These are phyloP conservation scores for Acacia pycnantha DNA, from an alignment of 331 rosid genomes.

Conservation along the genomic window DNA sequence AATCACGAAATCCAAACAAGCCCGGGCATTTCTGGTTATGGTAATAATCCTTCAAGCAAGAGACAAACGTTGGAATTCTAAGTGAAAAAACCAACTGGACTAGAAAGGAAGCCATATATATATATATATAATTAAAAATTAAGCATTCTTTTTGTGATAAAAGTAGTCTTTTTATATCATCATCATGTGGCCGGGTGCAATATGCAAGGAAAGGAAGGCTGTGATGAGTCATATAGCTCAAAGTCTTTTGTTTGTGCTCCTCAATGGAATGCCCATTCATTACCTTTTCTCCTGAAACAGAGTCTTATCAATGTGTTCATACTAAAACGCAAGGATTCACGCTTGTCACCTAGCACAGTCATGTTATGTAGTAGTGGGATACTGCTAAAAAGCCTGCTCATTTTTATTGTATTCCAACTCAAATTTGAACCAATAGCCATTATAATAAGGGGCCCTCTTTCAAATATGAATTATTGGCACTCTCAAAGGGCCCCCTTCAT, in stretches of 20 bases:
- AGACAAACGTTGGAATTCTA: not conserved
- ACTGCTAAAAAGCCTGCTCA: constrained; percentile 46
- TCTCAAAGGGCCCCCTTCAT: constrained; percentile 21
- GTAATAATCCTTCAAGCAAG: constrained; percentile 6
- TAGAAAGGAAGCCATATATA: not conserved
- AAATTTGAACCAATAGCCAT: constrained; percentile 24
- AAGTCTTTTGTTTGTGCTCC: constrained; percentile 24
- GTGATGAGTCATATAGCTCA: constrained; percentile 1
- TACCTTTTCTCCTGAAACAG: constrained; percentile 23
- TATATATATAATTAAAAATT: not conserved
- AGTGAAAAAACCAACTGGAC: not conserved
- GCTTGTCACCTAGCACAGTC: constrained; percentile 31
- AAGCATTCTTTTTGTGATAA: constrained; percentile 13
- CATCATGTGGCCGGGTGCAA: constrained; percentile 12
- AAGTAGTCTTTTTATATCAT: not conserved
- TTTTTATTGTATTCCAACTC: constrained; percentile 39
- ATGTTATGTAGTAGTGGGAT: constrained; percentile 20
- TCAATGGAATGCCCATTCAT: constrained; percentile 43
- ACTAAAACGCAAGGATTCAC: constrained; percentile 23
- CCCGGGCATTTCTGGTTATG: not conserved
- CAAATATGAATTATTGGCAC: constrained; percentile 36
- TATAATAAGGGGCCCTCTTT: constrained; percentile 30
- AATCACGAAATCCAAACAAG: too few species aligned
- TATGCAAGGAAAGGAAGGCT: constrained; percentile 4
- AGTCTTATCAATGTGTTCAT: constrained; percentile 29